Base-by-base conservation (phyloP, 768 basidiomycete species). In the Coprinopsis strossmayeri region DNA sequence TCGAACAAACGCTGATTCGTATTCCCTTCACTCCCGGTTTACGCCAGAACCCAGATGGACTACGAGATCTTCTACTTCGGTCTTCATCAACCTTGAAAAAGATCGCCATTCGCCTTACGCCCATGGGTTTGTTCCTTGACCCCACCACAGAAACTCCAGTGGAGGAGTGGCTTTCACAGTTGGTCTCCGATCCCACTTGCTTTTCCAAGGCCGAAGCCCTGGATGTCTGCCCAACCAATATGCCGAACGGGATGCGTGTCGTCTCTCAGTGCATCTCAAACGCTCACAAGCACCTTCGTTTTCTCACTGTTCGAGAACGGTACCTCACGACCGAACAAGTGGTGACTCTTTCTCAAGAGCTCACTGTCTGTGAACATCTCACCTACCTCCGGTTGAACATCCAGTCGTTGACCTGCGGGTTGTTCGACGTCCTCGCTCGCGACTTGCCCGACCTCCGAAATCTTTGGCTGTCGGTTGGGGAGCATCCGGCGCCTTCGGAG, bases 181-280 rank as follows among this genome's bases (percentile, higher is more conserved):
- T 60, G 25, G 50, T 63, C 13, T 54, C 59, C n/a, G 61, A 68
- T 44, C 42, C 49, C 9, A 39, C 45, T 4, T 55, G 59, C 21
- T 64, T 75, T 34, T 50, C 61, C 2, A 55, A 61, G 26, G 55
- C 71, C 15, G 58, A 59, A n/a, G 46, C 51, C 5, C 54, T 77
- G 23, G 66, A 72, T 18, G 59, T 77, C 26, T 76, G 71, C 52
- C 74, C 73, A 1, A 71, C 73, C 3, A 59, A 57, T 34, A 59
- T 58, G 27, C 45, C 46, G 11, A 53, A 39, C 32, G 72, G 72
- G 0, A 65, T 72, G 25, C 57, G 68, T 18, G 57, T 66, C 3
- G 58, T 73, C 10, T 43, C 67, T 3, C 52, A 53, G 4, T 64
- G 63, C 45, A 61, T 72, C 18, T 40, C 60, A 3, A 60, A 65